Evolutionary conservation across 2,329 filamentous ascomycete genomes (phyloP), one percentile per base, ranked within the genome.

Genomic region (Ceratocystis lukuohia): DNA sequence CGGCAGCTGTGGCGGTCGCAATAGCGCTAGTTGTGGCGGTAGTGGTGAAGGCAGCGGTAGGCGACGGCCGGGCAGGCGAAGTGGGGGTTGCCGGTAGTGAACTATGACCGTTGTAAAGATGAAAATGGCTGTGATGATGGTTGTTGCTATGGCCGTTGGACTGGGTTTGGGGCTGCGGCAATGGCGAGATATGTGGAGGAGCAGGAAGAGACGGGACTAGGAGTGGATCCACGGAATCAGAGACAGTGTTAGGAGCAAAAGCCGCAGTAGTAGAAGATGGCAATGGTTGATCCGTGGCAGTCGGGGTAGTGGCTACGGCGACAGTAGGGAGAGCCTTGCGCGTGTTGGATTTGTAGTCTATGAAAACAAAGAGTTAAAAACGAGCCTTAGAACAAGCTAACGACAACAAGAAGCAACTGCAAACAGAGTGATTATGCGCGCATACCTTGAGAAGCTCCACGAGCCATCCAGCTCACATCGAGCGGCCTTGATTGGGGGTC

Each of bases 391-490:
- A 2, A 28, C 15, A 1, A 64, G 5, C 25, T 37, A 28, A 25
- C 17, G 15, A 28, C 45, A 41, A 44, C n/a, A 62, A 22, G 33
- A 37, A 28, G 25, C 22, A 22, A n/a, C 61, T 17, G 17, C 17
- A 22, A 20, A 3, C 5, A 22, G 17, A 1, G n/a, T 6, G 8
- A 25, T 10, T 5, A n/a, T 33, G 25, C 17, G 53, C 53, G 28
- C 82, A 76, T 80, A 89, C 91, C 90, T 87, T 88, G 91, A 70
- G 86, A 85, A 71, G 87, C 84, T 74, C 89, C 88, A 76, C 94
- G 88, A 71, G 82, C 82, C 80, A 95, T 88, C 91, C 91, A 96
- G 76, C 88, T 91, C 73, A 95, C 90, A 77, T 96, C 91, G 73
- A 95, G 37, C 57, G 64, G 84, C 70, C 87, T 87, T 75, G 91